Evolutionary conservation across 495 filamentous ascomycete genomes (phyloP).

Genomic region (Clohesyomyces aquaticus): DNA sequence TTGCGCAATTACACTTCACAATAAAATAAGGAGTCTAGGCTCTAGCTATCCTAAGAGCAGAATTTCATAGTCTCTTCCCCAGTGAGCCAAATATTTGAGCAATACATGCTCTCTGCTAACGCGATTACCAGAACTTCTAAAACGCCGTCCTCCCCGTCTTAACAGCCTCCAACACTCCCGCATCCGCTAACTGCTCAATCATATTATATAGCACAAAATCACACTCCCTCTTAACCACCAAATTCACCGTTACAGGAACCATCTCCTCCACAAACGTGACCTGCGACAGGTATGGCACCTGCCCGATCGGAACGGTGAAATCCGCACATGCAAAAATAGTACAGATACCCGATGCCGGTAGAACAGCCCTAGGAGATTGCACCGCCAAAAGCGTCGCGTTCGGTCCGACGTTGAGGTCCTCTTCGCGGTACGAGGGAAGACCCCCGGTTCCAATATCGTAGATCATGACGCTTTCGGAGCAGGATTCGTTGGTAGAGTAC

Average conservation of each 20-base stretch:
- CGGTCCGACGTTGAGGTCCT: slow-evolving; percentile 41
- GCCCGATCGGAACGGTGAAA: slow-evolving; percentile 51
- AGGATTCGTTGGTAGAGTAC: slow-evolving; percentile 47
- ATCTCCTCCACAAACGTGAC: slow-evolving; percentile 50
- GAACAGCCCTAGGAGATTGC: slow-evolving; percentile 39
- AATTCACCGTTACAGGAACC: slow-evolving; percentile 50
- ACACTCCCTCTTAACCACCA: slow-evolving; percentile 50
- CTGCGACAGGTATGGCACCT: slow-evolving; percentile 49
- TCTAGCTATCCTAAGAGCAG: neutral
- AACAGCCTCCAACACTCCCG: slow-evolving; percentile 46
- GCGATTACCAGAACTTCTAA: slow-evolving; percentile 19
- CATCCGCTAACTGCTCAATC: slow-evolving; percentile 51
- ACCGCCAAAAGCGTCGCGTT: slow-evolving; percentile 45
- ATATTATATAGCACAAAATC: slow-evolving; percentile 54
- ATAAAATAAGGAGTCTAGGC: neutral
- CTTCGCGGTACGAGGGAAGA: slow-evolving; percentile 48
- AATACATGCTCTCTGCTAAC: slow-evolving; percentile 1
- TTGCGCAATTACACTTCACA: neutral
- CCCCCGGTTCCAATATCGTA: slow-evolving; percentile 51
- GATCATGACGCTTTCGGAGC: slow-evolving; percentile 49
- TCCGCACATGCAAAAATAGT: slow-evolving; percentile 49
- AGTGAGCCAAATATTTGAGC: neutral
- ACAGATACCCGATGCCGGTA: slow-evolving; percentile 46
- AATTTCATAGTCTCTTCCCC: neutral
- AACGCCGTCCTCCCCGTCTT: slow-evolving; percentile 50